Base-by-base conservation (phyloP, 768 basidiomycete species). In the Serendipita indica region DNA sequence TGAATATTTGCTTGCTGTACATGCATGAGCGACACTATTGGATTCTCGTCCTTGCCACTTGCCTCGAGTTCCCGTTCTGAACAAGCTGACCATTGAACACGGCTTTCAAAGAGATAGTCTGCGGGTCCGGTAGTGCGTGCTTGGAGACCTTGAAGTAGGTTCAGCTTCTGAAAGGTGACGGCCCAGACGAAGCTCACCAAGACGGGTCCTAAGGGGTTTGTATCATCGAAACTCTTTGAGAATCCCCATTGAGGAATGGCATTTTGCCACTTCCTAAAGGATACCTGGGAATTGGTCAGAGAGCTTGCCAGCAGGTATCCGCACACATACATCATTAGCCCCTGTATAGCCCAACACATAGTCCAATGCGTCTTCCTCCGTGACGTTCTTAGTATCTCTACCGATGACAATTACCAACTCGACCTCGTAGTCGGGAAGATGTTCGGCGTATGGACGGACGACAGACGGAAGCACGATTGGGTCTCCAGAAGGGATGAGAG, bases 171-270 rank as follows among this genome's bases (percentile, higher is more conserved):
- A n/a, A n/a, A n/a, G n/a, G n/a, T n/a, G 91, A 79, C 16, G 74
- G 70, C 3, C 72, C 72, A 32, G 78, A 78, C 3, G 85, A 79
- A 16, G n/a, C n/a, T n/a, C n/a, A 92, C 85, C 28, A 93, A 71
- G 64, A 82, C 86, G 1, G 90, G 90, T 0, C 90, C 90, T 35
- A 90, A 70, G 1, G 90, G 90, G 13, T 71, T 77, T 2, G 74
- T 72, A 32, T 74, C 60, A 84, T 88, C 89, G 63, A 89, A 93
- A 39, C 83, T 77, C 69, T 93, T 93, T 27, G 87, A 89, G 70
- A 89, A 91, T 30, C 78, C 74, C 89, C 90, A 93, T 64, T 93
- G 90, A 0, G 84, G 83, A 7, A 83, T 82, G 2, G 80, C 79
- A 70, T 86, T 72, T 67, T 92, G 90, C 64, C 84, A 82, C 62